Conservation (phyloP, 1,284 basidiomycete genomes). For the Cryptococcus jaspeensis region DNA sequence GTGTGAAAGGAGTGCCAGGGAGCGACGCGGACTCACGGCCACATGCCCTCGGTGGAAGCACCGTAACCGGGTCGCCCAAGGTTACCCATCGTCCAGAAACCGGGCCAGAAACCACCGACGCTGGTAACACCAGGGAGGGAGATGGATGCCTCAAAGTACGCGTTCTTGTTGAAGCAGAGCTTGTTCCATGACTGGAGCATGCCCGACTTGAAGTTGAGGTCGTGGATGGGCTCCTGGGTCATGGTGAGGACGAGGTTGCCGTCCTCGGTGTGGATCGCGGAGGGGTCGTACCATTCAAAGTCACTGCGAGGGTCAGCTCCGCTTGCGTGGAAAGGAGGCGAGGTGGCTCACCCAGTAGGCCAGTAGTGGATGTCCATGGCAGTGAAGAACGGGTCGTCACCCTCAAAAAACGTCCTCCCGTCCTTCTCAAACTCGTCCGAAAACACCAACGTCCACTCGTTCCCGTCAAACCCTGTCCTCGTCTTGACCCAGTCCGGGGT, state of each 20-base stretch:
- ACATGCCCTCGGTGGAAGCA: slow-evolving; percentile 67
- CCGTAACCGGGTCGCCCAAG: slow-evolving; percentile 53
- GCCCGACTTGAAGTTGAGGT: slow-evolving; percentile 66
- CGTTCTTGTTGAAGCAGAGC: slow-evolving; percentile 50
- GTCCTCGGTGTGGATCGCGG: slow-evolving; percentile 70
- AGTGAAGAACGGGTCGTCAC: slow-evolving; percentile 55
- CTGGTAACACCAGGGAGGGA: slow-evolving; percentile 42
- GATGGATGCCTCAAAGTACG: slow-evolving; percentile 46
- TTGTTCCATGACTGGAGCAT: slow-evolving; percentile 58
- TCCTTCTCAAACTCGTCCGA: slow-evolving; percentile 83
- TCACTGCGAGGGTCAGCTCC: slow-evolving; percentile 29
- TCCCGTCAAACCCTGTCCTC: slow-evolving; percentile 65
- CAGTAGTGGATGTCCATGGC: slow-evolving; percentile 56
- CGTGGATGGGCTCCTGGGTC: slow-evolving; percentile 64
- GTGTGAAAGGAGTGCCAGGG: too few relatives aligned
- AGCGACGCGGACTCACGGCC: slow-evolving; percentile 50
- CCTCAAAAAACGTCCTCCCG: slow-evolving; percentile 56
- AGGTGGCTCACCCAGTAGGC: neutral
- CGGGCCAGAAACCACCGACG: slow-evolving; percentile 56
- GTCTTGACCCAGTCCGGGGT: slow-evolving; percentile 62
- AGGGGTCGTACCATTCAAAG: slow-evolving; percentile 65
- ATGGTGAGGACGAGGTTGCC: slow-evolving; percentile 81
- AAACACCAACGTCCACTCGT: slow-evolving; percentile 67
- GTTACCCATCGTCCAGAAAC: slow-evolving; percentile 54
- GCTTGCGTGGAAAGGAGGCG: neutral